Evolutionary conservation across 1,139 yeast genomes (phyloP).

Genomic region (Geotrichum aggregatum): DNA sequence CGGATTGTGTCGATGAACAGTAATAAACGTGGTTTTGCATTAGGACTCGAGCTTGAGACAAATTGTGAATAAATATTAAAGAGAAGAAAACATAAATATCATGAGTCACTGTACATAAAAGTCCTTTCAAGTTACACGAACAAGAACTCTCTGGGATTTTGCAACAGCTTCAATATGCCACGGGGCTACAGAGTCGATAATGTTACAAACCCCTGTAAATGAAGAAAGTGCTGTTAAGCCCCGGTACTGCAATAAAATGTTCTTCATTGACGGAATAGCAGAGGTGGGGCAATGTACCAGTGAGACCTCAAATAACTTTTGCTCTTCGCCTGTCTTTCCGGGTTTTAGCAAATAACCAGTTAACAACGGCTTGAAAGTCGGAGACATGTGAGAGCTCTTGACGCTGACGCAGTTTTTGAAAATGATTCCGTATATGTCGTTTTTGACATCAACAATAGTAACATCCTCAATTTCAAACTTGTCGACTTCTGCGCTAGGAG

Average conservation of each 20-base stretch:
- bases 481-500: conserved; percentile 31
- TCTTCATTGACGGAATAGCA: conserved; percentile 47
- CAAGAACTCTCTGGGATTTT: conserved; percentile 44
- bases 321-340: conserved; percentile 18
- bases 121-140: background rate
- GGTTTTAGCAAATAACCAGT: conserved; percentile 64
- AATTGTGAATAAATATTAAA: background rate
- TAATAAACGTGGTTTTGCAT: too few species aligned
- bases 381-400: conserved; percentile 18
- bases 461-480: conserved; percentile 27
- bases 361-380: conserved; percentile 23
- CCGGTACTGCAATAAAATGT: conserved; percentile 62
- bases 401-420: conserved; percentile 35
- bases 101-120: background rate
- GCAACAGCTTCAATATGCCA: conserved; percentile 80
- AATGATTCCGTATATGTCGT: conserved; percentile 60
- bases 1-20: too few species aligned
- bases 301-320: conserved; percentile 34
- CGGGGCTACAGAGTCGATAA: conserved; percentile 51
- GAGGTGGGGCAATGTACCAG: conserved; percentile 35
- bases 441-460: conserved; percentile 34
- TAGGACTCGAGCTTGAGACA: background rate
- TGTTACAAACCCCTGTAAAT: conserved; percentile 42
- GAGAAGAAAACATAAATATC: background rate
- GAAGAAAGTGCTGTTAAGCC: conserved; percentile 54